Evolutionary conservation across 2,329 filamentous ascomycete species (phyloP), one percentile per base, ranked within the genome.

Genomic region (Podosphaera xanthii): DNA sequence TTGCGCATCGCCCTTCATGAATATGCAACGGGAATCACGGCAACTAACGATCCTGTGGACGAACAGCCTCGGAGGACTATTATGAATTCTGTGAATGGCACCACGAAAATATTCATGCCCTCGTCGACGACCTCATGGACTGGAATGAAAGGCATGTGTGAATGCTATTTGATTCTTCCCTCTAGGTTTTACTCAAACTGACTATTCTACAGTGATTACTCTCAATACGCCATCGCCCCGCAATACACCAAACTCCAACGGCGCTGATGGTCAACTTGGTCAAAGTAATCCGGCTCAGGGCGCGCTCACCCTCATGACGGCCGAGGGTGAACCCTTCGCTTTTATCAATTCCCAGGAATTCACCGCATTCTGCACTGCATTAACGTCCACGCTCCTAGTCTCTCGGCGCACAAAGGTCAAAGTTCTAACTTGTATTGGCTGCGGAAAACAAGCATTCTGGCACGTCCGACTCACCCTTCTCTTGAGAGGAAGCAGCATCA

Each of bases 371-470:
- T 81, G 87, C 61, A 92, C 87, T 0, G 84, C 86, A 0, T 74
- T 91, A 9, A 81, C 81, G 1, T 84, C 83, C 3, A 79, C 83
- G 59, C 81, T 83, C 34, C 75, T 88, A 0, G 74, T 88, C 40
- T 70, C 72, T 30, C 78, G 77, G 44, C 86, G 91, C 59, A 74
- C 78, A 59, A 77, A 78, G 35, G 83, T 94, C 49, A 82, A 84
- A 67, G 87, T 83, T 12, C 68, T 96, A 9, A 83, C 84, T 12
- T 84, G 94, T 58, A 97, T 96, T 69, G 91, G 91, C 33, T 83
- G 85, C 40, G 91, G 91, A 53, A 82, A 84, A 65, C 90, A 96
- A 73, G 91, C 91, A 10, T 94, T 91, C 73, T 97, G 90, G 90
- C 91, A 96, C 69, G 81, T 94, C 50, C 83, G 89, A 0, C 77